Percentiles rank a stretch among this genome's conserved stretches.
These are phyloP conservation scores for Fusarium pilosicola DNA, from an alignment of 2,329 filamentous ascomycete species.

Conservation along the genomic window DNA sequence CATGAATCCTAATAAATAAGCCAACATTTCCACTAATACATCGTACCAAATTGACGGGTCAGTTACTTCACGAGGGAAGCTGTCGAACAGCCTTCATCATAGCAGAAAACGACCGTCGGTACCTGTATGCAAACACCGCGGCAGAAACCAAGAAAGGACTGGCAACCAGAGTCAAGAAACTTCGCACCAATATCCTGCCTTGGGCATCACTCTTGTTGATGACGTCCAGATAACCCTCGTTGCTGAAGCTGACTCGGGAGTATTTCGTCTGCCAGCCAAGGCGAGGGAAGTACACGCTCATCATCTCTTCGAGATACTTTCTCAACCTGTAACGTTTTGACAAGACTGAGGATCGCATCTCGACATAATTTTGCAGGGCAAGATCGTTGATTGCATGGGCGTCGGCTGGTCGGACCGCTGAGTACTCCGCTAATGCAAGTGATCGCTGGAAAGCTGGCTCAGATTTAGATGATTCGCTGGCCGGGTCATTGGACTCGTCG, in stretches of 20 bases:
- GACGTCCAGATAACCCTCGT: constrained; percentile 89
- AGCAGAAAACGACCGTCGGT: constrained; percentile 38
- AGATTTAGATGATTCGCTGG: constrained; percentile 47
- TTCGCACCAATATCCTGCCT: constrained; percentile 65
- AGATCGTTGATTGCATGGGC: constrained; percentile 92
- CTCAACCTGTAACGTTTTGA: constrained; percentile 80
- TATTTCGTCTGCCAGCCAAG: constrained; percentile 95
- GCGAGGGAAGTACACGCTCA: constrained; percentile 79
- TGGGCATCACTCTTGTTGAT: constrained; percentile 75
- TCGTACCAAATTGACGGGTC: not conserved
- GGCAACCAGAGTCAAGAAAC: constrained; percentile 51
- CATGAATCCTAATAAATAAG: not conserved
- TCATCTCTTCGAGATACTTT: constrained; percentile 86
- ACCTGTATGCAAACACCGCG: constrained; percentile 42
- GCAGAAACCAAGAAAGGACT: constrained; percentile 46
- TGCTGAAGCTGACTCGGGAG: constrained; percentile 90
- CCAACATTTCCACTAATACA: not conserved
- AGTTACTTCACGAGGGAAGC: not conserved
- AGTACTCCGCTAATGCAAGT: constrained; percentile 80
- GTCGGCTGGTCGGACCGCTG: constrained; percentile 76
- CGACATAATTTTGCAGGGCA: constrained; percentile 88
- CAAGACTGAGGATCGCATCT: constrained; percentile 90
- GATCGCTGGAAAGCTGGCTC: constrained; percentile 66
- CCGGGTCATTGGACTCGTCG: constrained; percentile 56
- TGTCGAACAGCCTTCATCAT: constrained; percentile 31